Evolutionary conservation across 1,284 basidiomycete species (phyloP).

Genomic region (Tilletiopsis washingtonensis): DNA sequence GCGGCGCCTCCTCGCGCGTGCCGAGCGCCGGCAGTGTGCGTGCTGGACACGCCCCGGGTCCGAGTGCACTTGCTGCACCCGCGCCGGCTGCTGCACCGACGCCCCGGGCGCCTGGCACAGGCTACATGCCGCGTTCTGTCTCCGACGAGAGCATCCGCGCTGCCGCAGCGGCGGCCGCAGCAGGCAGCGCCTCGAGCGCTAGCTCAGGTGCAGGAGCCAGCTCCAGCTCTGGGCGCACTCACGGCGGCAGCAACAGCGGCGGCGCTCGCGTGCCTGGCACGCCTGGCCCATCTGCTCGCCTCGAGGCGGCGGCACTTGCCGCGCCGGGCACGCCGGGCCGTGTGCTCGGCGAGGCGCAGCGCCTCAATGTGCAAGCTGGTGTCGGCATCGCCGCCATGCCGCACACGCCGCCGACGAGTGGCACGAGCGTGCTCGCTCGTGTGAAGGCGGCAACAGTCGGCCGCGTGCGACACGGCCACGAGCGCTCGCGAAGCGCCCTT

Average conservation of each 20-base stretch:
- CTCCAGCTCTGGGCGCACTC: too few relatives aligned
- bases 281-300: background rate
- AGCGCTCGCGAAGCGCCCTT: background rate
- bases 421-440: background rate
- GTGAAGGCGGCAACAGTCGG: background rate
- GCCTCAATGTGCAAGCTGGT: constrained; percentile 10
- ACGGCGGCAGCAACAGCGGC: background rate
- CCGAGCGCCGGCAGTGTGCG: constrained; percentile 14
- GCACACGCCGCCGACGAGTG: background rate
- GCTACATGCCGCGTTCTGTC: background rate
- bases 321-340: background rate
- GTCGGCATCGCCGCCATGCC: background rate
- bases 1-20: constrained; percentile 15
- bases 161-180: too few relatives aligned
- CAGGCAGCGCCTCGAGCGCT: too few relatives aligned
- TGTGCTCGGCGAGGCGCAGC: constrained; percentile 15
- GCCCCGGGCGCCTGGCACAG: background rate
- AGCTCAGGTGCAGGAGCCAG: too few relatives aligned
- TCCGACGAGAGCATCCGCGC: background rate
- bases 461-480: background rate
- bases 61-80: too few relatives aligned
- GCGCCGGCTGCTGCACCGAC: background rate
- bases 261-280: background rate
- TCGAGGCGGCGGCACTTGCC: constrained; percentile 1
- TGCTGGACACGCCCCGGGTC: too few relatives aligned